phyloP scores from a whole-genome alignment of 306 rosid genomes.

The Elaeagnus macrophylla region DNA sequence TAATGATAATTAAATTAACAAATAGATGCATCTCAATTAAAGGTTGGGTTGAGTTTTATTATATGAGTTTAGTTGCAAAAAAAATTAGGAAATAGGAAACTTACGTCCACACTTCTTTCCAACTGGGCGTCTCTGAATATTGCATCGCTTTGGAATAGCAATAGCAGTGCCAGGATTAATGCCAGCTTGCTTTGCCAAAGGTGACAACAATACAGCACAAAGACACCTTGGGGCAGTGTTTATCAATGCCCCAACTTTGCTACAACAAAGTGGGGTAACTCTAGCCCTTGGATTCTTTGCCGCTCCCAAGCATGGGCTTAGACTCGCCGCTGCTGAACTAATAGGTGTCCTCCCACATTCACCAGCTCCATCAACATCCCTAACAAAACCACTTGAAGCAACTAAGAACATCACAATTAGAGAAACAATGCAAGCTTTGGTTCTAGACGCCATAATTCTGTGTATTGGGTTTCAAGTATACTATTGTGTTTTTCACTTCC shows the following conservation, averaged over 20 bases:
- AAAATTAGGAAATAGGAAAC: constrained; percentile 16
- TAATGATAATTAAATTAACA: too few relatives aligned
- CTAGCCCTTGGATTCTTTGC: constrained; percentile 37
- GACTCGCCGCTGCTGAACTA: constrained; percentile 61
- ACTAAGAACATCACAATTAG: constrained; percentile 15
- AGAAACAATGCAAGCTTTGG: constrained; percentile 14
- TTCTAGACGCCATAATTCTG: constrained; percentile 7
- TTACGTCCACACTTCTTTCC: constrained; percentile 94
- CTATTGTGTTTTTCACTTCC: neutral
- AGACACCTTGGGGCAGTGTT: constrained; percentile 59
- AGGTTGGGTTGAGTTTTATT: too few relatives aligned
- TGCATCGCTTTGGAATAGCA: constrained; percentile 77
- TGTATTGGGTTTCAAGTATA: neutral
- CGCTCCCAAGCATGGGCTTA: constrained; percentile 67
- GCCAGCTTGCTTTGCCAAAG: constrained; percentile 67
- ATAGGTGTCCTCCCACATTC: constrained; percentile 79
- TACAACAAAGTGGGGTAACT: constrained; percentile 61
- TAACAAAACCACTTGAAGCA: constrained; percentile 5
- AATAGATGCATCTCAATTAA: too few relatives aligned
- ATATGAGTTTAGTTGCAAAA: too few relatives aligned
- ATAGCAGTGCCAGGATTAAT: constrained; percentile 69
- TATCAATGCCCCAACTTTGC: constrained; percentile 54
- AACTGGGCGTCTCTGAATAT: constrained; percentile 61
- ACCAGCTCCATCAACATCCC: constrained; percentile 47
- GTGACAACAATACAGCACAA: constrained; percentile 72